Evolutionary conservation across 2,329 filamentous ascomycete genomes (phyloP).

Genomic region (Mollisia scopiformis): DNA sequence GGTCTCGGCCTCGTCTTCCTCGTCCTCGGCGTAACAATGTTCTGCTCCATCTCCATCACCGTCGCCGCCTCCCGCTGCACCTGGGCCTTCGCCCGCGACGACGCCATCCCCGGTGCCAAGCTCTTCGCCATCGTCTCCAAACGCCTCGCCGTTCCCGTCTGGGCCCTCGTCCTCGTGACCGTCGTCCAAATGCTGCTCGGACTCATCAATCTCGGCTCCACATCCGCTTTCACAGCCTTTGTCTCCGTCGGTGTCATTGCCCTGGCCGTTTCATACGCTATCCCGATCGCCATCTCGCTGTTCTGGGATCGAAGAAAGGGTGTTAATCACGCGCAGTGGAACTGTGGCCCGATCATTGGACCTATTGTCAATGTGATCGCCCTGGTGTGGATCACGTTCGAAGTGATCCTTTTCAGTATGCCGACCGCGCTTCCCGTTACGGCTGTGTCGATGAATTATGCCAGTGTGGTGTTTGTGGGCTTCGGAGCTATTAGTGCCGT

Average conservation of each 20-base stretch:
- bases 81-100: conserved; percentile 69
- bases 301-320: conserved; percentile 62
- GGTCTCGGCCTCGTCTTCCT: conserved; percentile 52
- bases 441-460: conserved; percentile 58
- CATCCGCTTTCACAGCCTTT: conserved; percentile 72
- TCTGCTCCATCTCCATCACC: conserved; percentile 57
- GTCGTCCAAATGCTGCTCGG: conserved; percentile 68
- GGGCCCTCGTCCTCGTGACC: conserved; percentile 64
- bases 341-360: conserved; percentile 60
- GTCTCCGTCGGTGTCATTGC: conserved; percentile 72
- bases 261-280: conserved; percentile 72
- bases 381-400: conserved; percentile 59
- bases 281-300: conserved; percentile 72
- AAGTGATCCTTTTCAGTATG: conserved; percentile 67
- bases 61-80: conserved; percentile 62
- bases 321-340: conserved; percentile 58
- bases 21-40: conserved; percentile 52
- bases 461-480: conserved; percentile 54
- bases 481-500: conserved; percentile 53
- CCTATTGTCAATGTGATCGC: conserved; percentile 61
- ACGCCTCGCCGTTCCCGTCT: conserved; percentile 64
- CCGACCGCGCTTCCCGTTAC: conserved; percentile 61
- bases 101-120: conserved; percentile 64
- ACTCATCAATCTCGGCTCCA: conserved; percentile 69
- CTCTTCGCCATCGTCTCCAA: conserved; percentile 65